Base-by-base conservation (phyloP, 345 rosid species). In the Corymbia maculata region DNA sequence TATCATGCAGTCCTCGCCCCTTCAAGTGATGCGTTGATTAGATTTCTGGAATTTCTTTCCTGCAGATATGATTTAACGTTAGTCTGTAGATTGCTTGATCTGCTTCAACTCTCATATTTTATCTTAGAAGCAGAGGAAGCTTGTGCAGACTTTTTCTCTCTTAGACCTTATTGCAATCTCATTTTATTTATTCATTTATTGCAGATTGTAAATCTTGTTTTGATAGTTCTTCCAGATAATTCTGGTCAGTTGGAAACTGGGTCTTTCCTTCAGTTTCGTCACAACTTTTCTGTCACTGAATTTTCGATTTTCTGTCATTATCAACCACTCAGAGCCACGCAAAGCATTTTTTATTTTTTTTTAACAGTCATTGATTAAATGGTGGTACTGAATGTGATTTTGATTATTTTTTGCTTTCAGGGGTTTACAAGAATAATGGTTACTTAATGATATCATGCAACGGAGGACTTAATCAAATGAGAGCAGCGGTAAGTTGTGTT, bases 381-480 rank as follows among this genome's bases (percentile, higher is more conserved):
- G 82, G 47, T 36, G 82, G n/a, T 21, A 75, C 30, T 49, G 88
- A 86, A 45, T 44, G 30, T 44, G 85, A 52, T 68, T 11, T 59
- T 70, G 47, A 70, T 70, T 70, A 21, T 6, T 70, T 36, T 36
- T 70, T 70, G 28, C 90, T 51, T 6, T 52, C 90, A 90, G 92
- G 92, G 87, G 86, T 89, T 51, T 89, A 90, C 85, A 86, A 79
- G 88, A 90, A 88, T 52, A 90, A 90, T 44, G 92, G 90, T 49
- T 90, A 90, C 87, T 85, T 90, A 47, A 87, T 90, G 87, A 80
- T 90, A 79, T 88, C 90, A 47, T 90, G 92, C 88, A 90, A 90
- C 21, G 92, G 92, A 89, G 92, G 92, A 88, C 90, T 90, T 57
- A 90, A 90, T 82, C 92, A 90, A 86, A 90, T 90, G 90, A 79